Percentiles rank a stretch among this genome's conserved stretches.
These are phyloP conservation scores for Nannizzia gypsea DNA, from an alignment of 2,329 filamentous ascomycete species.

Conservation along the genomic window DNA sequence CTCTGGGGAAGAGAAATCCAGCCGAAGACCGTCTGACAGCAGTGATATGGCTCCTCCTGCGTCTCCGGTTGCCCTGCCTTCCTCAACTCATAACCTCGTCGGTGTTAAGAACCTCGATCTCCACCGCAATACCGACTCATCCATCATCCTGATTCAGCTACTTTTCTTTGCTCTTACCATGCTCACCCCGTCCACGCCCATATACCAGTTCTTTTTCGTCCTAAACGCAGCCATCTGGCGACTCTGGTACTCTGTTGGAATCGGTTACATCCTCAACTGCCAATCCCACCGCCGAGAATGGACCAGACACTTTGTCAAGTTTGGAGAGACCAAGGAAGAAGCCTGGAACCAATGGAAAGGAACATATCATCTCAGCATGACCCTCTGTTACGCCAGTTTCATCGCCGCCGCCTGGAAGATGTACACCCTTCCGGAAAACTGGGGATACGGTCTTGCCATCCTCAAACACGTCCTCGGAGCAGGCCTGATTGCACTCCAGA, in stretches of 20 bases:
- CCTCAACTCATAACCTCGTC: slow-evolving; percentile 68
- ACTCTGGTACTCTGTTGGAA: slow-evolving; percentile 79
- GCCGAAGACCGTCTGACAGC: slow-evolving; percentile 24
- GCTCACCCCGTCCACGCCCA: slow-evolving; percentile 62
- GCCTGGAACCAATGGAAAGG: slow-evolving; percentile 98
- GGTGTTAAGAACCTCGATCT: slow-evolving; percentile 76
- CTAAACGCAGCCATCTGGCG: slow-evolving; percentile 71
- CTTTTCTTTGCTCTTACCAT: slow-evolving; percentile 65
- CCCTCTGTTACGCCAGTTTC: slow-evolving; percentile 80
- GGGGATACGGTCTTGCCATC: slow-evolving; percentile 73
- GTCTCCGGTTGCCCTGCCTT: slow-evolving; percentile 43
- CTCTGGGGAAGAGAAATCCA: slow-evolving; percentile 20
- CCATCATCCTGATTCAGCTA: slow-evolving; percentile 61
- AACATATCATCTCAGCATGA: slow-evolving; percentile 84
- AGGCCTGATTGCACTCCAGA: slow-evolving; percentile 69
- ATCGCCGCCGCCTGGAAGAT: slow-evolving; percentile 91
- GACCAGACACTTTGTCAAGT: slow-evolving; percentile 97
- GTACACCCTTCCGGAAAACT: slow-evolving; percentile 77
- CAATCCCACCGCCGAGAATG: slow-evolving; percentile 88
- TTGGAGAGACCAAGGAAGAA: slow-evolving; percentile 76
- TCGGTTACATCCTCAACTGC: slow-evolving; percentile 70
- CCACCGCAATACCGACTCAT: slow-evolving; percentile 74
- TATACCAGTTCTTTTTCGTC: slow-evolving; percentile 69
- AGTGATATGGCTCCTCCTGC: slow-evolving; percentile 28
- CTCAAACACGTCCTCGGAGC: slow-evolving; percentile 78